Base-by-base conservation (phyloP, 352 stramenopile genomes). In the Globisporangium paroecandrum region DNA sequence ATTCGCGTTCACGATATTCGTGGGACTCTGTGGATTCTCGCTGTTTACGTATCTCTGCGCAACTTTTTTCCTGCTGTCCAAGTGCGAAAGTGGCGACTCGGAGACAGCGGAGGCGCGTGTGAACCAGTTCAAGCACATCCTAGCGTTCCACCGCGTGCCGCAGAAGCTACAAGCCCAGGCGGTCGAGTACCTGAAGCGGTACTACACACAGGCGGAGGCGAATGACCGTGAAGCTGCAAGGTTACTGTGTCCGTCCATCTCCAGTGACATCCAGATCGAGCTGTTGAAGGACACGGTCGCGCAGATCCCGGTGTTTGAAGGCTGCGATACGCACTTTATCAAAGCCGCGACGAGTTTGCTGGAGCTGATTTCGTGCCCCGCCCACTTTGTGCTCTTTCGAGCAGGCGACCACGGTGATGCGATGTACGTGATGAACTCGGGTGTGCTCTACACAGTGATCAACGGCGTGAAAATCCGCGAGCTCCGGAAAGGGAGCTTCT, bases 1-100 rank as follows among this genome's bases (percentile, higher is more conserved):
- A 59, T 89, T 89, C 54, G 74, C 75, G n/a, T 91, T 90, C 43
- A 90, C 78, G 4, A 84, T 89, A 36, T 55, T 77, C 5, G 80
- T 89, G 29, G 74, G 73, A 22, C 58, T 90, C 13, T 79, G 80
- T 32, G 82, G 83, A 1, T 90, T 91, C 68, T 79, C 79, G 10
- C 65, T 91, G 24, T 91, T 91, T 58, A 89, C 83, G 60, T 83
- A 86, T 32, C 60, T 91, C 1, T 90, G 80, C 38, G 82, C 82
- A n/a, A 90, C 83, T 10, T 88, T 91, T 43, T 91, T 91, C 63
- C 76, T 89, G 54, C 67, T 91, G 2, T 90, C 82, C 47, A 91
- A 91, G 59, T 91, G 83, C 56, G 83, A 89, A 72, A 72, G 69
- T 36, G 78, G 78, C 20, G 79, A 83, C 27, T 68, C 73, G 1